These are phyloP conservation scores for Aristolochia fimbriata DNA, from an alignment of 164 flowering plant species.

Conservation along the genomic window DNA sequence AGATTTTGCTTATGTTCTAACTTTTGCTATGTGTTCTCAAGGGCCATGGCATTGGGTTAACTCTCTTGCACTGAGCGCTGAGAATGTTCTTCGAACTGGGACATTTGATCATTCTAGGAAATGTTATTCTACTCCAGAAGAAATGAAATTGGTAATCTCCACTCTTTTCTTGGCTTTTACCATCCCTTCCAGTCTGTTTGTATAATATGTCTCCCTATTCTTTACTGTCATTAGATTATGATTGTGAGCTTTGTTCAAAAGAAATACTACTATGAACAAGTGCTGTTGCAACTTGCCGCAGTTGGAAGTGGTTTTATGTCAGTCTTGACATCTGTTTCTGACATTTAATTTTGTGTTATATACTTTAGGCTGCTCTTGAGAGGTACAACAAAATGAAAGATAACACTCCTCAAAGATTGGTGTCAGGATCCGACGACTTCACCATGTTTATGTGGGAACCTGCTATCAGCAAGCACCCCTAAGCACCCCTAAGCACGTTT, in stretches of 20 bases:
- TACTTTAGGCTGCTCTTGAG: constrained; percentile 64
- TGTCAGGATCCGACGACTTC: constrained; percentile 97
- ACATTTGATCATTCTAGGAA: constrained; percentile 87
- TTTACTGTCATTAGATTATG: too few species aligned
- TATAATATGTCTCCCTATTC: too few species aligned
- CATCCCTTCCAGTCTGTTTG: too few species aligned
- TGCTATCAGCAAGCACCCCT: constrained; percentile 63
- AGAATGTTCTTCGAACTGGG: constrained; percentile 93
- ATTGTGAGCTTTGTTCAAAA: too few species aligned
- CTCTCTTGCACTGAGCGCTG: constrained; percentile 89
- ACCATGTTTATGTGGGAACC: constrained; percentile 99
- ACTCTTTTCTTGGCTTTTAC: too few species aligned
- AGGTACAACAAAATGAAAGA: constrained; percentile 86
- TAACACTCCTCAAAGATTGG: constrained; percentile 83
- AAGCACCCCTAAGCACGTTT: constrained; percentile 80
- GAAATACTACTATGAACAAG: too few species aligned
- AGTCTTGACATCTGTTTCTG: too few species aligned
- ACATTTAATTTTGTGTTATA: too few species aligned
- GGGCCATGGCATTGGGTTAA: constrained; percentile 99
- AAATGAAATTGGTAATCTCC: constrained; percentile 74
- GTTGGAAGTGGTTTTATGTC: too few species aligned
- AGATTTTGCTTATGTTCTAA: too few species aligned
- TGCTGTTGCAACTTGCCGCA: too few species aligned
- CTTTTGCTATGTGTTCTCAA: constrained; percentile 10
- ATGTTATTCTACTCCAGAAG: constrained; percentile 68